phyloP scores from a whole-genome alignment of 352 stramenopile species.

The Stephanocyclus meneghinianus region DNA sequence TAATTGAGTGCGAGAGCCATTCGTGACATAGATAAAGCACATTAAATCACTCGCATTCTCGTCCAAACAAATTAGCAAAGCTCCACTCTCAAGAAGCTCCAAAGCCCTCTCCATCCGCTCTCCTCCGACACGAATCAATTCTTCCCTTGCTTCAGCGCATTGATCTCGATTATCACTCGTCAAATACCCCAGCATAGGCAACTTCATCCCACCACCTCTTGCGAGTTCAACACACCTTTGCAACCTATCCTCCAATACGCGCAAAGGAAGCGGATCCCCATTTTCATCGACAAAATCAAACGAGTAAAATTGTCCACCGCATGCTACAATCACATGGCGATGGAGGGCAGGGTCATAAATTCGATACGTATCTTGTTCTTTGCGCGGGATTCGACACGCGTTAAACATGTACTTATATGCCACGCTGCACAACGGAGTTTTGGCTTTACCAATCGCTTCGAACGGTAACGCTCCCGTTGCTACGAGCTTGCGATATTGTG shows the following conservation, averaged over 20 bases:
- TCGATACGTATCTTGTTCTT: conserved; percentile 84
- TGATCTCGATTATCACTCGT: conserved; percentile 93
- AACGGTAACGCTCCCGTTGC: conserved; percentile 85
- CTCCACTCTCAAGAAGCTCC: conserved; percentile 89
- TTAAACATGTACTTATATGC: conserved; percentile 89
- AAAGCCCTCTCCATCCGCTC: conserved; percentile 88
- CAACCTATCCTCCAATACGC: conserved; percentile 72
- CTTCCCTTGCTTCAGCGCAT: conserved; percentile 88
- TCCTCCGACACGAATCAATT: conserved; percentile 78
- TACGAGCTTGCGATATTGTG: conserved; percentile 89
- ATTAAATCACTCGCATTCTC: conserved; percentile 75
- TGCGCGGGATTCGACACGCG: conserved; percentile 89
- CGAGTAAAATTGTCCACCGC: conserved; percentile 81
- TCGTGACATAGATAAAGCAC: conserved; percentile 8
- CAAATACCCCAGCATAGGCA: conserved; percentile 86
- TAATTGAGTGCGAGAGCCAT: neutral
- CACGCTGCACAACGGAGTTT: conserved; percentile 89
- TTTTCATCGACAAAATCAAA: conserved; percentile 76
- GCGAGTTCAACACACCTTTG: conserved; percentile 71
- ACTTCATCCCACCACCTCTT: conserved; percentile 24
- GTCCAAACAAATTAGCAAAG: conserved; percentile 91
- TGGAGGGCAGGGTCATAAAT: conserved; percentile 87
- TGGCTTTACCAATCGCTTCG: conserved; percentile 86
- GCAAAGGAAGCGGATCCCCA: conserved; percentile 63
- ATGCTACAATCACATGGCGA: conserved; percentile 89